A percentile compares a stretch with the other conserved stretches of the same genome.
phyloP scores from a whole-genome alignment of 495 filamentous ascomycete genomes.

The Daldinia loculata region DNA sequence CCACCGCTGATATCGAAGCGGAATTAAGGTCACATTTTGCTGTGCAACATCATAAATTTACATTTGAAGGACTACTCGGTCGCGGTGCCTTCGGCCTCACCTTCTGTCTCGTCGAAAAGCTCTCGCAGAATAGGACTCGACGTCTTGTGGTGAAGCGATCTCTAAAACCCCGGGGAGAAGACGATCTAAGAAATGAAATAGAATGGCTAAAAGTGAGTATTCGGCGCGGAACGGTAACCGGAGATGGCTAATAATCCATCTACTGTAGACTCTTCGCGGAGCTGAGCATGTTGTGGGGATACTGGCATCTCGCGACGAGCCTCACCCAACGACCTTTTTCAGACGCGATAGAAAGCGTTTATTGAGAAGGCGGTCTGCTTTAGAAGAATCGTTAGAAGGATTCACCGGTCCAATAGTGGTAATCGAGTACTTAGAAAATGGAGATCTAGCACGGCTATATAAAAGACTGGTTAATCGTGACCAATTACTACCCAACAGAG shows the following conservation, averaged over 20 bases:
- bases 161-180: neutral
- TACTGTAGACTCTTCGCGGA: conserved; percentile 20
- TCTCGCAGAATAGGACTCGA: conserved; percentile 6
- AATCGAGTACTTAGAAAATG: conserved; percentile 25
- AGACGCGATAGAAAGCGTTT: neutral
- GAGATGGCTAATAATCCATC: neutral
- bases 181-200: conserved; percentile 25
- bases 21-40: conserved; percentile 20
- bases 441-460: conserved; percentile 7
- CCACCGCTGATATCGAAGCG: neutral
- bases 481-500: conserved; percentile 18
- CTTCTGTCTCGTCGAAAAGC: conserved; percentile 14
- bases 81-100: conserved; percentile 19
- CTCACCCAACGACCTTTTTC: neutral
- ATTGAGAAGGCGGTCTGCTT: neutral
- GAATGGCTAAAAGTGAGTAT: conserved; percentile 13
- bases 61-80: conserved; percentile 11
- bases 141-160: conserved; percentile 22
- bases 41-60: conserved; percentile 10
- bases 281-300: conserved; percentile 25
- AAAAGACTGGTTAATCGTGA: conserved; percentile 10
- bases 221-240: neutral
- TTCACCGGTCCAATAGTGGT: conserved; percentile 13
- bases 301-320: conserved; percentile 11
- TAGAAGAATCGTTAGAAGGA: conserved; percentile 8